Conservation (phyloP, 2,329 filamentous ascomycete species). For the Teratosphaeria epicoccoides region DNA sequence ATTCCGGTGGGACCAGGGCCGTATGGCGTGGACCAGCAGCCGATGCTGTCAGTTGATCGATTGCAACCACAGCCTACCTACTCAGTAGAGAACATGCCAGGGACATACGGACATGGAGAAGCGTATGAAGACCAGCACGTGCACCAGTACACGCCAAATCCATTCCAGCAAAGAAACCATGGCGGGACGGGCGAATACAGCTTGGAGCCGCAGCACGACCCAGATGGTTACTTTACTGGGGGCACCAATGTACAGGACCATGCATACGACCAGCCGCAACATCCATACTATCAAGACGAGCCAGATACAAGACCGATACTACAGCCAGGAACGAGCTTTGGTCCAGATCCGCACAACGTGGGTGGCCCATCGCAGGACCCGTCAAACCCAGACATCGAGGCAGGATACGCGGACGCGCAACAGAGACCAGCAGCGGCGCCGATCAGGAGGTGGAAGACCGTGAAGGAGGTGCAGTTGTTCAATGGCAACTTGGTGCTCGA, state of each 20-base stretch:
- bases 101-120: conserved; percentile 53
- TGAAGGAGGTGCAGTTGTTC: conserved; percentile 91
- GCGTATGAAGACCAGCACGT: conserved; percentile 44
- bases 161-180: conserved; percentile 33
- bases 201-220: conserved; percentile 69
- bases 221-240: conserved; percentile 58
- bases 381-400: conserved; percentile 27
- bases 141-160: conserved; percentile 34
- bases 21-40: conserved; percentile 25
- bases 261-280: conserved; percentile 24
- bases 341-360: conserved; percentile 44
- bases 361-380: conserved; percentile 30
- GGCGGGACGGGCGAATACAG: conserved; percentile 43
- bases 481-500: conserved; percentile 94
- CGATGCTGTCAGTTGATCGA: conserved; percentile 55
- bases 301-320: conserved; percentile 71
- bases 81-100: conserved; percentile 57
- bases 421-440: conserved; percentile 47
- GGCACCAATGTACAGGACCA: conserved; percentile 41
- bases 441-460: conserved; percentile 90
- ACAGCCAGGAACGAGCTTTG: conserved; percentile 49
- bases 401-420: conserved; percentile 32
- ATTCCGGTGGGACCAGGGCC: conserved; percentile 54
- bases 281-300: conserved; percentile 52
- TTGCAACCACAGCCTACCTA: conserved; percentile 77